Base-by-base conservation (phyloP, 2,329 filamentous ascomycete species). In the Apiospora malaysiana region DNA sequence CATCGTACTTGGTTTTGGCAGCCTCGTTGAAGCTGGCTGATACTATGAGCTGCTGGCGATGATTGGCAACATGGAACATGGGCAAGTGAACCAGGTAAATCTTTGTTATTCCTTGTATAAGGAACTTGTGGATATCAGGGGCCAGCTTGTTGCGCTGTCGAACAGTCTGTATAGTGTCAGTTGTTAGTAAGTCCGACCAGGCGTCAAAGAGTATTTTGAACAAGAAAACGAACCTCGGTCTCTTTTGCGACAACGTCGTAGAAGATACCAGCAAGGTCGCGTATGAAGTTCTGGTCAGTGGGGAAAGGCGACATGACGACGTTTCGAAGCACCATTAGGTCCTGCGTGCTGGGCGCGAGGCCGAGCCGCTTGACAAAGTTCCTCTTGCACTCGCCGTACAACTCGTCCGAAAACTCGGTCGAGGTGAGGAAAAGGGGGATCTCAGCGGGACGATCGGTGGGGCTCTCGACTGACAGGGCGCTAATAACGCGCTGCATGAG, bases 261-360 rank as follows among this genome's bases (percentile, higher is more conserved):
- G 40, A 85, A 79, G 23, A 77, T 77, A 0, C 71, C 59, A 10
- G 81, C 82, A 10, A 86, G 69, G 2, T 79, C 77, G 16, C 76
- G 76, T 47, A 84, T 80, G 72, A 85, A 85, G 56, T 81, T 78
- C 0, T 76, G 76, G 21, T 82, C 79, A 1, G 82, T 82, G 0
- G 83, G 81, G 63, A 82, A 85, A 0, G 83, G 83, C 6, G 81
- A 83, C 84, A 86, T 86, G 45, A 85, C 82, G 0, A 86, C 85
- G 37, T 86, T 86, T 10, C 83, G 79, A 10, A 86, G 68, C 1
- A 85, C 84, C 72, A 85, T 82, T 1, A 86, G 74, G 66, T 82
- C 81, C 14, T 82, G 77, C 0, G 76, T 66, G 23, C 78, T 80
- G 6, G 72, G 70, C 0, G 77, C 69, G 0, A 85, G 76, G 0